Percentiles rank a stretch among this genome's conserved stretches.
These are phyloP conservation scores for Candolleomyces eurysporus DNA, from an alignment of 768 basidiomycete species.

Conservation along the genomic window DNA sequence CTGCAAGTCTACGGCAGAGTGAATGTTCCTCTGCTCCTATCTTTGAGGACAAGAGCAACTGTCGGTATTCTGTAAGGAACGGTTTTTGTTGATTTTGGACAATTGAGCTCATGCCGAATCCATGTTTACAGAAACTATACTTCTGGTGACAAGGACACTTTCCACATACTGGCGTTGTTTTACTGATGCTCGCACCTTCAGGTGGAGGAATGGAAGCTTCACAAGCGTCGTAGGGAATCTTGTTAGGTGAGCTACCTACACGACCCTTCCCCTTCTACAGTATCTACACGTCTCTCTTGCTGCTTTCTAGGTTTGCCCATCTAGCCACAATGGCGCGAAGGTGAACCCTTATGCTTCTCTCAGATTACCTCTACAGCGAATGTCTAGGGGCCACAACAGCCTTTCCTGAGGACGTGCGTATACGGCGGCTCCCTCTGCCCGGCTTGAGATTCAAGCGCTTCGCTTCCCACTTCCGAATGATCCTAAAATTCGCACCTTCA, in stretches of 20 bases:
- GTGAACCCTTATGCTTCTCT: not conserved
- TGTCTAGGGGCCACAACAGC: constrained; percentile 31
- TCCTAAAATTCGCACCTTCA: constrained; percentile 31
- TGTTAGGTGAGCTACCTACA: constrained; percentile 34
- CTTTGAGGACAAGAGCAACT: constrained; percentile 34
- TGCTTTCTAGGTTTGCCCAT: not conserved
- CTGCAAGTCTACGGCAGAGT: constrained; percentile 28
- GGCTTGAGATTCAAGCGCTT: not conserved
- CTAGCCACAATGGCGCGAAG: too few species aligned
- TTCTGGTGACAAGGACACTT: constrained; percentile 25
- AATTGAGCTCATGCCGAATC: constrained; percentile 11
- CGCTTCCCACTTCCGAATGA: constrained; percentile 32
- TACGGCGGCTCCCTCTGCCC: not conserved
- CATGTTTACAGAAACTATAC: constrained; percentile 18
- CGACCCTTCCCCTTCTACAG: too few species aligned
- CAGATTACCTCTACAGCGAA: constrained; percentile 36
- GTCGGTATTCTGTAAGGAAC: constrained; percentile 25
- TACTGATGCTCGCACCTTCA: constrained; percentile 4
- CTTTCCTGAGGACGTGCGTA: constrained; percentile 38
- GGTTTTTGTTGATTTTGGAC: not conserved
- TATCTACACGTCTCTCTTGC: too few species aligned
- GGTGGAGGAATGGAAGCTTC: constrained; percentile 37
- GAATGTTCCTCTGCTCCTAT: constrained; percentile 38
- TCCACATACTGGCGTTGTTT: not conserved
- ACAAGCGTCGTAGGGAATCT: constrained; percentile 31